Evolutionary conservation across 2,329 filamentous ascomycete genomes (phyloP).

Genomic region (Penicillium sp.): DNA sequence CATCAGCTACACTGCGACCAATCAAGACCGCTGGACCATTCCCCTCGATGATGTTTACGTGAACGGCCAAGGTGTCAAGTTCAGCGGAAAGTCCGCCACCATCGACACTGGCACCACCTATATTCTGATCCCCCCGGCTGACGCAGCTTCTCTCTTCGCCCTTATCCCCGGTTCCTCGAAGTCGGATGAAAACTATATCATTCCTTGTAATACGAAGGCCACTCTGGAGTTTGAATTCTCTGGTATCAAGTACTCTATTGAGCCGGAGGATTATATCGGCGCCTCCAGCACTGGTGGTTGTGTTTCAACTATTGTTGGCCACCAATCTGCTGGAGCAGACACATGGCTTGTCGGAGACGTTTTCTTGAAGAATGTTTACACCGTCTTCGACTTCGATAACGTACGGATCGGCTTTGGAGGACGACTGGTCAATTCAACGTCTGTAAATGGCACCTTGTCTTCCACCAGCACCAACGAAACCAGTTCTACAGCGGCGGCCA

Average conservation of each 20-base stretch:
- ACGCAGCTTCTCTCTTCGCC: constrained; percentile 66
- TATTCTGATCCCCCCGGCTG: constrained; percentile 66
- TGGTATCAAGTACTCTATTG: constrained; percentile 64
- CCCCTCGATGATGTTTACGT: constrained; percentile 64
- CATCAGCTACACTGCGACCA: constrained; percentile 63
- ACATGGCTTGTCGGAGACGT: constrained; percentile 81
- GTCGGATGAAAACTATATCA: constrained; percentile 61
- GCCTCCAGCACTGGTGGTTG: constrained; percentile 39
- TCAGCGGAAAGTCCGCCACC: constrained; percentile 60
- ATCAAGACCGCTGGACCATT: constrained; percentile 69
- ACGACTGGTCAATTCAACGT: constrained; percentile 12
- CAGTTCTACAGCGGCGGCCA: constrained; percentile 1
- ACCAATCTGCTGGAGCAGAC: constrained; percentile 59
- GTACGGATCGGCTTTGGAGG: constrained; percentile 39
- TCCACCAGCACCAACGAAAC: constrained; percentile 10
- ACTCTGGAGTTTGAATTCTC: constrained; percentile 66
- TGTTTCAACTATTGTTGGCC: constrained; percentile 71
- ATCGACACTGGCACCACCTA: constrained; percentile 84
- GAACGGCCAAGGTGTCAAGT: constrained; percentile 57
- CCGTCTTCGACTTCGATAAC: constrained; percentile 74
- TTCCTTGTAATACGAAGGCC: constrained; percentile 68
- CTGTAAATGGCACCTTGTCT: constrained; percentile 19
- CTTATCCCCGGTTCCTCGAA: constrained; percentile 61
- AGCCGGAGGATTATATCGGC: constrained; percentile 68
- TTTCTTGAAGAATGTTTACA: constrained; percentile 87